Evolutionary conservation across 176 grass and related monocot species (phyloP), one percentile per base, ranked within the genome.

Genomic region (Carex parvula): DNA sequence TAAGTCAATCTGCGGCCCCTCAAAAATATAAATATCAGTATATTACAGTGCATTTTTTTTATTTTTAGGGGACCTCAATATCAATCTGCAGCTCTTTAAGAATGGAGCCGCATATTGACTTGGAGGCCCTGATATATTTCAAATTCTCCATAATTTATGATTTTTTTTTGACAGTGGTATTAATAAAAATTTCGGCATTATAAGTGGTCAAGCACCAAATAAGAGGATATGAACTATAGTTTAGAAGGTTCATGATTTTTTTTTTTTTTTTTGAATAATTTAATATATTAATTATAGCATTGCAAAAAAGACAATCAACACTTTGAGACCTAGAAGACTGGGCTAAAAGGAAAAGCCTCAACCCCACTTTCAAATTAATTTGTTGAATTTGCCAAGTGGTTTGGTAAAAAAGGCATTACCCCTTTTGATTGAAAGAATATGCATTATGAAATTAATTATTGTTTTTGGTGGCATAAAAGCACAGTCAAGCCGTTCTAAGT

Each of bases 281-380:
- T 32, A 24, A 17, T 55, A 5, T 8, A 8, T 18, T 15, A 3
- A 6, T 17, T 15, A 8, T 78, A 17, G 52, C 26, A 32, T 78
- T 56, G 24, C 73, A 54, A 78, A 57, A 56, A 78, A 78, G 73
- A 78, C 73, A 57, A 81, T 81, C 6, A 48, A 64, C 79, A 64
- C 79, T 81, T 81, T 64, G 35, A 46, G 58, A 81, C 39, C 58
- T 81, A 46, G 79, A 41, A 81, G 79, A 81, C 79, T 81, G 79
- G 59, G 60, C 58, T 44, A 81, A 60, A 81, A 81, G 79, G 73
- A 78, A 78, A 63, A 64, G 59, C 6, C 16, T 64, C 60, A 81
- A 64, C 79, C 17, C 37, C 41, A 48, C n/a, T 50, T 29, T 29
- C 29, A 29, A 29, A 29, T 29, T 44, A 41, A 64, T 81, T 64